Conservation (phyloP, 164 flowering plant species). For the Vitis labrusca region DNA sequence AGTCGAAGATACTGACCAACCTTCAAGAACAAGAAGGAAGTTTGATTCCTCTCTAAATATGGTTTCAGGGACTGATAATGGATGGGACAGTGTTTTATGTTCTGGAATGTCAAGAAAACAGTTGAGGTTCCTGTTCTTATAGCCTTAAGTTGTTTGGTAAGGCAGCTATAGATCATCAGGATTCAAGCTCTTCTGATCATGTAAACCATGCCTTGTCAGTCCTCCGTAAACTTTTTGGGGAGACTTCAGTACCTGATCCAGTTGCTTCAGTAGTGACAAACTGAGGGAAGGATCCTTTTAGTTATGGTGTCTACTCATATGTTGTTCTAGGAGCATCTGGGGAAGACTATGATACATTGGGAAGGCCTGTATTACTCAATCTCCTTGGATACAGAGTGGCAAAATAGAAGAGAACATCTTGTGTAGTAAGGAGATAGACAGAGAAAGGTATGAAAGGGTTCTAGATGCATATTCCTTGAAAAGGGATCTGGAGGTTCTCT, state of each 20-base stretch:
- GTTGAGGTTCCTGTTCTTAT: constrained; percentile 96
- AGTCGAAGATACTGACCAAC: constrained; percentile 27
- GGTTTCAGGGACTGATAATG: constrained; percentile 49
- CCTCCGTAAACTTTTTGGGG: constrained; percentile 92
- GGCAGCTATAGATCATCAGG: constrained; percentile 84
- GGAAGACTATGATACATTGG: constrained; percentile 93
- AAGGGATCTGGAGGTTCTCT: too few relatives aligned
- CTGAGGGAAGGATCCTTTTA: constrained; percentile 98
- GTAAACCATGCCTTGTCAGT: constrained; percentile 78
- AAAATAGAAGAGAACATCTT: too few relatives aligned
- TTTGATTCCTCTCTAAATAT: constrained; percentile 32
- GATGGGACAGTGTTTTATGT: constrained; percentile 89
- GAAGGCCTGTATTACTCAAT: constrained; percentile 55
- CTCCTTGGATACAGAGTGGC: too few relatives aligned
- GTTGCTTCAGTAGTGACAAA: constrained; percentile 94
- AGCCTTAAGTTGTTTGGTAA: constrained; percentile 86
- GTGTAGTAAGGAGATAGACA: too few relatives aligned
- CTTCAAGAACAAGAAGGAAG: constrained; percentile 39
- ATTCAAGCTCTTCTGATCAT: constrained; percentile 63
- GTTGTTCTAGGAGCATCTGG: constrained; percentile 98
- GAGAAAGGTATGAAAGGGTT: too few relatives aligned
- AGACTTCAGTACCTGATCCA: constrained; percentile 77
- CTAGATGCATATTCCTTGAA: too few relatives aligned
- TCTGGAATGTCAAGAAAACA: constrained; percentile 96
- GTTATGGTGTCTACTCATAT: constrained; percentile 95